phyloP scores from a whole-genome alignment of 2,329 filamentous ascomycete species.

The Blastomyces parvus region DNA sequence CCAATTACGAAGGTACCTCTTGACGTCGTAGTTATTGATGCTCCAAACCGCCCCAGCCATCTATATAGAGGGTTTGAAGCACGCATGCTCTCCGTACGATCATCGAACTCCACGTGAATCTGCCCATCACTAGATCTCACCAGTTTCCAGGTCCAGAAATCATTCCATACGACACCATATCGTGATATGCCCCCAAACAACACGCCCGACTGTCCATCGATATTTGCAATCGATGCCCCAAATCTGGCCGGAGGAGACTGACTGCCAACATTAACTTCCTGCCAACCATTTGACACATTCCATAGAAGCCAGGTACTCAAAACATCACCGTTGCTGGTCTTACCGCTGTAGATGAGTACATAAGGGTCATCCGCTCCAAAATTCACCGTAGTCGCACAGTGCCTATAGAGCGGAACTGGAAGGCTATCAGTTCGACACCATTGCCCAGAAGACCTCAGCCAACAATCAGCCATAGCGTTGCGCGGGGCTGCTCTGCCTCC shows the following conservation, averaged over 20 bases:
- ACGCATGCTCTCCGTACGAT: conserved; percentile 20
- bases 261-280: conserved; percentile 29
- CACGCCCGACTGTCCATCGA: conserved; percentile 47
- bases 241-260: conserved; percentile 43
- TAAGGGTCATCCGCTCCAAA: conserved; percentile 30
- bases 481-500: conserved; percentile 74
- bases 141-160: conserved; percentile 57
- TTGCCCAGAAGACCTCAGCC: conserved; percentile 53
- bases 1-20: conserved; percentile 44
- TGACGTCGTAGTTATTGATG: conserved; percentile 39
- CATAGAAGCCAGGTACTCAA: conserved; percentile 49
- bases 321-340: conserved; percentile 40
- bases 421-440: conserved; percentile 61
- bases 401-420: conserved; percentile 65
- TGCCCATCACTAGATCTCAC: conserved; percentile 30
- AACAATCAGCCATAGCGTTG: conserved; percentile 61
- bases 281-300: conserved; percentile 44
- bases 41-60: conserved; percentile 41
- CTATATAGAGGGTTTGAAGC: conserved; percentile 22
- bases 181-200: conserved; percentile 61
- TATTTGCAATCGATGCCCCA: conserved; percentile 42
- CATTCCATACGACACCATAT: conserved; percentile 53
- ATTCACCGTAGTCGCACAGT: conserved; percentile 49
- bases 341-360: conserved; percentile 55
- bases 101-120: conserved; percentile 20